Conservation (phyloP, 2,329 filamentous ascomycete genomes). For the Thermothelomyces thermophilus region DNA sequence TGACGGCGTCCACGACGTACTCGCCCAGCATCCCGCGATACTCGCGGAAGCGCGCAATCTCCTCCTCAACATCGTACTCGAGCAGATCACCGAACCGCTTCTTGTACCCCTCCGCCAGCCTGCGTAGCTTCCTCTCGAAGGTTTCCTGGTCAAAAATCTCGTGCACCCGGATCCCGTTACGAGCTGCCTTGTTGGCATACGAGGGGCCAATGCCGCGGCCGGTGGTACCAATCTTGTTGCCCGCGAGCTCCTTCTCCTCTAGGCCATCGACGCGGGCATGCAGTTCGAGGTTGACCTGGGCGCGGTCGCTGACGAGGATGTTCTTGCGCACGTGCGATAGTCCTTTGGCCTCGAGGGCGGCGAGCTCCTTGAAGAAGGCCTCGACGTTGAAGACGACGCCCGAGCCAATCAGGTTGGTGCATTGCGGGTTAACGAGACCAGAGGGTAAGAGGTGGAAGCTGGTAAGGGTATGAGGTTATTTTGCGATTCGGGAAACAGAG, state of each 20-base stretch:
- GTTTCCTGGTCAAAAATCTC: conserved; percentile 61
- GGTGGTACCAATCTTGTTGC: conserved; percentile 39
- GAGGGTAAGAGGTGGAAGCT: conserved; percentile 60
- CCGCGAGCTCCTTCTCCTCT: conserved; percentile 48
- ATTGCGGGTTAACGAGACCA: conserved; percentile 64
- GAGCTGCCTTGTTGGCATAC: conserved; percentile 26
- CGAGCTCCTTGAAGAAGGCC: conserved; percentile 58
- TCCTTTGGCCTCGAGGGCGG: conserved; percentile 53
- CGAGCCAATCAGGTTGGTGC: conserved; percentile 67
- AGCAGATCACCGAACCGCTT: conserved; percentile 54
- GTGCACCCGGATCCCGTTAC: conserved; percentile 59
- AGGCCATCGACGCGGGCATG: conserved; percentile 61
- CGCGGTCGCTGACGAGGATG: conserved; percentile 56
- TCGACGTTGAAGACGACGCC: conserved; percentile 59
- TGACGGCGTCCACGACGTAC: conserved; percentile 61
- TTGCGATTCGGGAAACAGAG: background rate
- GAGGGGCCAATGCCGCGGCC: conserved; percentile 28
- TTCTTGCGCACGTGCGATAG: conserved; percentile 48
- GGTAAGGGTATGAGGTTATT: conserved; percentile 23
- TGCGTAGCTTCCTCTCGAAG: conserved; percentile 61
- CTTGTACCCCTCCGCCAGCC: conserved; percentile 55
- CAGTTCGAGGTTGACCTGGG: conserved; percentile 57
- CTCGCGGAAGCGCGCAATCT: conserved; percentile 55
- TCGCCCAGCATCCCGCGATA: conserved; percentile 51
- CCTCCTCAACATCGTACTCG: conserved; percentile 61